Evolutionary conservation across 352 stramenopile genomes (phyloP).

Genomic region (Plasmopara viticola): DNA sequence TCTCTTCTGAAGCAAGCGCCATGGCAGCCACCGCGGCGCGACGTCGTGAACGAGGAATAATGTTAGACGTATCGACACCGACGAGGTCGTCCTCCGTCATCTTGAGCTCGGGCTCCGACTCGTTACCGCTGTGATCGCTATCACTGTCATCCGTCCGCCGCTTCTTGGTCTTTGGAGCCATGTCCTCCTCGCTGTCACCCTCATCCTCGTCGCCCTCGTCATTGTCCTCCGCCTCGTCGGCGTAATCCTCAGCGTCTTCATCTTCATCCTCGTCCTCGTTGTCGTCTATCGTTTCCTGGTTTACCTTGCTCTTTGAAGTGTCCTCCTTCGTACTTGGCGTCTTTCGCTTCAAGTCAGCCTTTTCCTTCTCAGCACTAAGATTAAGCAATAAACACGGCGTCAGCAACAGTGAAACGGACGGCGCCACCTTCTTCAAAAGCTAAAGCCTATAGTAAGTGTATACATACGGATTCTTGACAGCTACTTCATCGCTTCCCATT

Average conservation of each 20-base stretch:
- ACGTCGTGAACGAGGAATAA: slow-evolving; percentile 71
- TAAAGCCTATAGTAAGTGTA: background rate
- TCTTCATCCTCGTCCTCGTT: slow-evolving; percentile 35
- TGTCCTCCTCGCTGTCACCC: slow-evolving; percentile 29
- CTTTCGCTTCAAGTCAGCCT: slow-evolving; percentile 38
- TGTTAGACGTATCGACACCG: slow-evolving; percentile 79
- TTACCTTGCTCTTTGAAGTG: slow-evolving; percentile 12
- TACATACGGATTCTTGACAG: slow-evolving; percentile 34
- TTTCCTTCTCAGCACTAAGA: slow-evolving; percentile 31
- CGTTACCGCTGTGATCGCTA: slow-evolving; percentile 48
- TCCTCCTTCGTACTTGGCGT: slow-evolving; percentile 20
- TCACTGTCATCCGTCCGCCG: slow-evolving; percentile 56
- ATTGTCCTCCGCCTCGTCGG: slow-evolving; percentile 41
- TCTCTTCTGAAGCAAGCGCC: slow-evolving; percentile 58
- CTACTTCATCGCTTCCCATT: slow-evolving; percentile 36
- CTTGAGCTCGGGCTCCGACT: slow-evolving; percentile 72
- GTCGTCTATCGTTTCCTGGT: background rate
- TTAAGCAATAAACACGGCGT: no score
- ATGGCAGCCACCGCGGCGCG: slow-evolving; percentile 66
- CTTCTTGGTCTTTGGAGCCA: slow-evolving; percentile 61
- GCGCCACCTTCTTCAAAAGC: background rate
- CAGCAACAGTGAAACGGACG: no score
- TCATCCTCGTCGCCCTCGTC: slow-evolving; percentile 36
- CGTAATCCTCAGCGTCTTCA: slow-evolving; percentile 43
- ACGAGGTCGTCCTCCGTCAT: slow-evolving; percentile 84